These are phyloP conservation scores for Cenchrus fungigraminus DNA, from an alignment of 176 grass and related monocot species.

Conservation along the genomic window DNA sequence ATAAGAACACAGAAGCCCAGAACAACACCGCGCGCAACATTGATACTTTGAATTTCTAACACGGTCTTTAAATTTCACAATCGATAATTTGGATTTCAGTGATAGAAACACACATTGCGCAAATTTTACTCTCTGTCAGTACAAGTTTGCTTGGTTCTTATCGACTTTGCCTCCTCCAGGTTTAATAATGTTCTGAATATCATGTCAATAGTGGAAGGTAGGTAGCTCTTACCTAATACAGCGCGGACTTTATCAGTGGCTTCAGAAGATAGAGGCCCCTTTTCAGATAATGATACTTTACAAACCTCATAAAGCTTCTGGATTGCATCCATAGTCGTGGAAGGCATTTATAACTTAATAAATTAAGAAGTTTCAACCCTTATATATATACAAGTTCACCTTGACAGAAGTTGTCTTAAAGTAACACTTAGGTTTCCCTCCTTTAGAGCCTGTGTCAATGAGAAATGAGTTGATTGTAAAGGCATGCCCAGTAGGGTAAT, in stretches of 20 bases:
- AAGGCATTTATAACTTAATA: constrained; percentile 48
- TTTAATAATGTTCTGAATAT: not conserved
- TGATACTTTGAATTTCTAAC: not conserved
- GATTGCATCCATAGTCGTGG: constrained; percentile 51
- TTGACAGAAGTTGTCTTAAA: not conserved
- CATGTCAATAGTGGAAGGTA: not conserved
- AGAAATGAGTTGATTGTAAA: constrained; percentile 28
- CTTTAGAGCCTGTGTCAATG: constrained; percentile 30
- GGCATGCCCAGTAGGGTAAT: not conserved
- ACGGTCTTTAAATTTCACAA: not conserved
- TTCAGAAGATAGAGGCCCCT: constrained; percentile 58
- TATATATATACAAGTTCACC: not conserved
- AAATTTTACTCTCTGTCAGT: not conserved
- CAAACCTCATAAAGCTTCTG: constrained; percentile 72
- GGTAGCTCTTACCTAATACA: constrained; percentile 50
- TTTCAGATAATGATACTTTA: constrained; percentile 58
- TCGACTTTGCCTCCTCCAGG: not conserved
- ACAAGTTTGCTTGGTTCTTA: not conserved
- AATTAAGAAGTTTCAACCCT: not conserved
- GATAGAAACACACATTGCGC: not conserved
- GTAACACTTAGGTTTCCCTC: not conserved
- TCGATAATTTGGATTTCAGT: not conserved
- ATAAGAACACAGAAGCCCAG: constrained; percentile 10
- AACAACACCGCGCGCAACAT: not conserved
- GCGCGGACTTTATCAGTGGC: constrained; percentile 51